Conservation (phyloP, 2,329 filamentous ascomycete genomes). For the Nothopassalora personata region DNA sequence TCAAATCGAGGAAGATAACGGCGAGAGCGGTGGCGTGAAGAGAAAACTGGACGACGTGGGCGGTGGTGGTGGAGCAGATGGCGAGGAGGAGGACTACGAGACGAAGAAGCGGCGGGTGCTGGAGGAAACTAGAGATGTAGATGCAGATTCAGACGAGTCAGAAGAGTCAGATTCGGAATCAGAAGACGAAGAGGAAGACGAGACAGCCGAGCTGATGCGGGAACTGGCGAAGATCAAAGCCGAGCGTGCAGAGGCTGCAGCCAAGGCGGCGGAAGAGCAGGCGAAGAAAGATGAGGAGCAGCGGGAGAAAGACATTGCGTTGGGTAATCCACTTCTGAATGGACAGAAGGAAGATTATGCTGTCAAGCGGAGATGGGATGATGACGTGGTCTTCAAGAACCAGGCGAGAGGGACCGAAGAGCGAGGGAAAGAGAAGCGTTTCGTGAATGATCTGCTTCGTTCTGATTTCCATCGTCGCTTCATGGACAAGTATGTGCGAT, state of each 20-base stretch:
- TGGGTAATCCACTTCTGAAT: conserved; percentile 89
- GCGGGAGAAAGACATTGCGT: conserved; percentile 80
- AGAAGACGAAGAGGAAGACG: conserved; percentile 70
- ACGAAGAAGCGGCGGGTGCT: conserved; percentile 80
- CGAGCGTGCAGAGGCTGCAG: conserved; percentile 74
- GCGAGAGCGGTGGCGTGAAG: conserved; percentile 50
- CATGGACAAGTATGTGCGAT: conserved; percentile 56
- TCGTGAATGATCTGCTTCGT: conserved; percentile 90
- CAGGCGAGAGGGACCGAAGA: conserved; percentile 93
- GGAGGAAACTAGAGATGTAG: conserved; percentile 81
- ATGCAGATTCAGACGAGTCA: conserved; percentile 65
- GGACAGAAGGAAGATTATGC: conserved; percentile 69
- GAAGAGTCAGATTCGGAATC: conserved; percentile 47
- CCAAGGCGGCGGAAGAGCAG: conserved; percentile 74
- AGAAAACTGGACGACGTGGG: conserved; percentile 53
- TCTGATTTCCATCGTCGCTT: conserved; percentile 98
- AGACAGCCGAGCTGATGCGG: conserved; percentile 81
- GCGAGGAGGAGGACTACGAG: conserved; percentile 62
- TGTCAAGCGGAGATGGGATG: conserved; percentile 91
- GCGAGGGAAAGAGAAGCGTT: conserved; percentile 65
- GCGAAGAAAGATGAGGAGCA: conserved; percentile 77
- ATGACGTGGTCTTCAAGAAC: conserved; percentile 99
- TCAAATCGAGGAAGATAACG: conserved; percentile 45
- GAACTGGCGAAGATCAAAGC: conserved; percentile 92
- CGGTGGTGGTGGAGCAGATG: conserved; percentile 37